Base-by-base conservation (phyloP, 1,139 yeast genomes). In the Pichia sp. region DNA sequence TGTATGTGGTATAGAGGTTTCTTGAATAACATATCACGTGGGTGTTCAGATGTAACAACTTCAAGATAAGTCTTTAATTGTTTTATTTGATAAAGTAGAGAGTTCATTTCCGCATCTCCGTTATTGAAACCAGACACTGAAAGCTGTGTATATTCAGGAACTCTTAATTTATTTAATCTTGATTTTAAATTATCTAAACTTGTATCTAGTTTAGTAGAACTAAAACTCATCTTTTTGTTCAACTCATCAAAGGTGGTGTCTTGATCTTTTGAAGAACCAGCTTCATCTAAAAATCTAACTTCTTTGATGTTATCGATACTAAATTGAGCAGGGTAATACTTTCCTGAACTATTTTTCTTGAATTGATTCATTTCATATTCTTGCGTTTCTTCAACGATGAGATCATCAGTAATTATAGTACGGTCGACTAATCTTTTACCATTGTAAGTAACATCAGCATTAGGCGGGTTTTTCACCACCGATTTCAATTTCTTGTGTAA, bases 351-450 rank as follows among this genome's bases (percentile, higher is more conserved):
- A 21, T 48, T 40, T 8, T 36, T 46, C n/a, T 42, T 42, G 31
- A 46, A 46, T 11, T n/a, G n/a, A 12, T 35, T 47, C n/a, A 14
- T 33, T 28, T 45, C 49, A 22, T 22, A 41, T 33, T 45, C 21
- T 14, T 21, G 50, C 12, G 20, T 10, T n/a, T 50, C 51, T 20
- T 38, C 47, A 21, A 27, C 12, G 7, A 41, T n/a, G 5, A 51
- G 21, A 34, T 49, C 60, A 30, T 54, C 65, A 0, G 72, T 60
- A 52, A 70, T 58, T 45, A 61, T 56, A 46, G 67, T 63, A 2
- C 76, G 69, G 53, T 73, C 78, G 3, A 73, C 69, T 46, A 71
- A 69, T 21, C 66, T 53, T 40, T 65, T 64, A 14, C 71, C 75
- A 27, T 69, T 69, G 43, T 71, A 68, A 31, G 67, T 70, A n/a